These are phyloP conservation scores for Yamadazyma endophytica DNA, from an alignment of 805 yeast species.

Conservation along the genomic window DNA sequence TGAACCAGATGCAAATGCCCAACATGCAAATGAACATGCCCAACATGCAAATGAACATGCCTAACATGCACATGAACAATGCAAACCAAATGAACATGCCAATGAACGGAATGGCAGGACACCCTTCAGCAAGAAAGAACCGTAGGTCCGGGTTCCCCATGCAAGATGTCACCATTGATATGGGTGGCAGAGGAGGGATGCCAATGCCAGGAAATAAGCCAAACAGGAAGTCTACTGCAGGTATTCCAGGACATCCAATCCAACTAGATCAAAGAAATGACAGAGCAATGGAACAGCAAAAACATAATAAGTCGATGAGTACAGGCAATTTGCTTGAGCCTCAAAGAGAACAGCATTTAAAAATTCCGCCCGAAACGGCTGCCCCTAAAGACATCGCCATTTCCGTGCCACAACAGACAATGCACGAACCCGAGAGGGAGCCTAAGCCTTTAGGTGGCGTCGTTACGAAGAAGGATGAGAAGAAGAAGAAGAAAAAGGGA, in stretches of 20 bases:
- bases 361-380: slow-evolving; percentile 19
- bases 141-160: slow-evolving; percentile 32
- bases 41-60: slow-evolving; percentile 12
- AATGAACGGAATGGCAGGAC: slow-evolving; percentile 10
- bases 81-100: no score
- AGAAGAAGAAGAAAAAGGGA: slow-evolving; percentile 25
- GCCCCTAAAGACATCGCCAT: slow-evolving; percentile 13
- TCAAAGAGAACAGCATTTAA: slow-evolving; percentile 15
- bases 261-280: slow-evolving; percentile 1
- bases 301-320: slow-evolving; percentile 12
- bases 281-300: slow-evolving; percentile 1
- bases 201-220: slow-evolving; percentile 30
- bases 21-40: slow-evolving; percentile 12
- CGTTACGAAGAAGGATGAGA: slow-evolving; percentile 11
- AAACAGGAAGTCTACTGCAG: slow-evolving; percentile 14
- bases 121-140: slow-evolving; percentile 25
- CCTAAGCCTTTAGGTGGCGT: slow-evolving; percentile 29
- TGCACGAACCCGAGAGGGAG: background rate
- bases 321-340: slow-evolving; percentile 9
- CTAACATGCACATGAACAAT: slow-evolving; percentile 12
- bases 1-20: slow-evolving; percentile 6
- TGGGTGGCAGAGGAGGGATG: slow-evolving; percentile 48
- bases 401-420: slow-evolving; percentile 11
- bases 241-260: slow-evolving; percentile 5
- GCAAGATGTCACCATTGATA: slow-evolving; percentile 28